Conservation (phyloP, 805 yeast species). For the Ogataea haglerorum region DNA sequence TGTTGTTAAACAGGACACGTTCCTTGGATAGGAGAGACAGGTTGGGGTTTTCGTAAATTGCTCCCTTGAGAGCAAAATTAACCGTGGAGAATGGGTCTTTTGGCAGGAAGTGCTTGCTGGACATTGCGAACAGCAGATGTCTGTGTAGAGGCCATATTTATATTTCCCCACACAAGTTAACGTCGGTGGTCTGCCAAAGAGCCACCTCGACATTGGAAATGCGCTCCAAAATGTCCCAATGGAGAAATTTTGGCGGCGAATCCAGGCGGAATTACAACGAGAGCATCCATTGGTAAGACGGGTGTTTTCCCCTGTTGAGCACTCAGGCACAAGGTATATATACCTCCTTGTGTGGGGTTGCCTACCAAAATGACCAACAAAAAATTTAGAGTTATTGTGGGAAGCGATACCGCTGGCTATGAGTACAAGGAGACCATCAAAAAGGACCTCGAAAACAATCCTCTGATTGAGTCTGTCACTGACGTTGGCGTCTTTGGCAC, state of each 20-base stretch:
- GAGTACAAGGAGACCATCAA: constrained; percentile 40
- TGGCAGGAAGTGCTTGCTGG: constrained; percentile 43
- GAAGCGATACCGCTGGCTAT: constrained; percentile 44
- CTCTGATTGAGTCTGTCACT: constrained; percentile 31
- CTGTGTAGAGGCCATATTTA: background rate
- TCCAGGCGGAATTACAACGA: background rate
- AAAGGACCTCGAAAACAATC: constrained; percentile 32
- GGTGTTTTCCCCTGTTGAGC: too few relatives aligned
- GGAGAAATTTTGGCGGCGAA: constrained; percentile 39
- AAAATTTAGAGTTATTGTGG: constrained; percentile 38
- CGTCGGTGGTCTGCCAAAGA: background rate
- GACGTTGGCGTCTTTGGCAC: constrained; percentile 39
- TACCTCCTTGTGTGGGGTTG: background rate
- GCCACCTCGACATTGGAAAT: background rate
- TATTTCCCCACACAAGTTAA: background rate
- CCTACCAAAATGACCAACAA: constrained; percentile 30
- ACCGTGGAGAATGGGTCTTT: constrained; percentile 34
- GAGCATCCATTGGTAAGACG: too few relatives aligned
- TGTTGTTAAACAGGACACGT: constrained; percentile 37
- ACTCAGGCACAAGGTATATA: too few relatives aligned
- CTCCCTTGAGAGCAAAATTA: constrained; percentile 36
- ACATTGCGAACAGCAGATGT: constrained; percentile 19
- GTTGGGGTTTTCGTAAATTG: constrained; percentile 36
- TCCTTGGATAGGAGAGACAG: constrained; percentile 37
- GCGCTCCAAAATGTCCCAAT: background rate